phyloP scores from a whole-genome alignment of 75 land plant species.

The Gnetum montanum region DNA sequence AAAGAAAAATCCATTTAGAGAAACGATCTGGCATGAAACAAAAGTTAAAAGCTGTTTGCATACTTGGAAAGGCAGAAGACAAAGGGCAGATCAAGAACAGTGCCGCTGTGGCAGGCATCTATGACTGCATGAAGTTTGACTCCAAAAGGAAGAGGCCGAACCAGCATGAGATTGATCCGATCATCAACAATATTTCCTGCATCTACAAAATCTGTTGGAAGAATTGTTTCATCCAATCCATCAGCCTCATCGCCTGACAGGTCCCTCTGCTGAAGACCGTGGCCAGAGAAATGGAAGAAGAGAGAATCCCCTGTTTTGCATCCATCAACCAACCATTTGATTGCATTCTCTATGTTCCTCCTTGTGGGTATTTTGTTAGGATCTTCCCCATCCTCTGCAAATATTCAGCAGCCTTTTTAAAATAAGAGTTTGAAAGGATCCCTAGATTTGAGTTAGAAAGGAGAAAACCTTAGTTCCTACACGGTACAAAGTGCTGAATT shows the following conservation, averaged over 20 bases:
- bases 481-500: too few species aligned
- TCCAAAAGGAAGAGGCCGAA: conserved; percentile 38
- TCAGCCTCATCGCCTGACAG: conserved; percentile 32
- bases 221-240: conserved; percentile 40
- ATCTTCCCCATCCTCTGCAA: too few species aligned
- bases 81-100: conserved; percentile 36
- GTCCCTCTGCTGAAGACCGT: conserved; percentile 25
- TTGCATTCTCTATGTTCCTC: conserved; percentile 22
- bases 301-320: conserved; percentile 31
- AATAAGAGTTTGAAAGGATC: too few species aligned
- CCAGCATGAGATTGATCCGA: conserved; percentile 38
- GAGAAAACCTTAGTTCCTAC: too few species aligned
- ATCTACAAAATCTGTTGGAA: conserved; percentile 35
- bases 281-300: conserved; percentile 39
- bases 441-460: too few species aligned
- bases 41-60: background rate
- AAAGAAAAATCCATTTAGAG: background rate
- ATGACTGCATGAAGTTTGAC: conserved; percentile 35
- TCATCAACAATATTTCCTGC: conserved; percentile 38
- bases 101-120: conserved; percentile 56
- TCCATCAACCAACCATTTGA: conserved; percentile 27
- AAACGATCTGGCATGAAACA: background rate
- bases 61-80: conserved; percentile 32
- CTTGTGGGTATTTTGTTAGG: background rate
- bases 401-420: too few species aligned